Base-by-base conservation (phyloP, 1,284 basidiomycete genomes). In the Apiotrichum sp. region DNA sequence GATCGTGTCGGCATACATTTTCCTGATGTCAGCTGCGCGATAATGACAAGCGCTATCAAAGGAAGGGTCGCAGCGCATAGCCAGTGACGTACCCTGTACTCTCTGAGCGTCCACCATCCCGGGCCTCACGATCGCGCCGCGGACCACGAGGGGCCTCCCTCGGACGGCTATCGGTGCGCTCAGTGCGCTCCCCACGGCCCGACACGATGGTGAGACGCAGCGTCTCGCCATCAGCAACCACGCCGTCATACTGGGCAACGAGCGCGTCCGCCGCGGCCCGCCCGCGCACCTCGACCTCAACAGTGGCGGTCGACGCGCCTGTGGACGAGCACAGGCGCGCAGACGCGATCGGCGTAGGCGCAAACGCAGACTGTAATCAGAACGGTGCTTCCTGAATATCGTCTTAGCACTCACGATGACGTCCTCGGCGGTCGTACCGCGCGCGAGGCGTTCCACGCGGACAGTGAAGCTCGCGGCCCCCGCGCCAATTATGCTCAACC, bases 391-490 rank as follows among this genome's bases (percentile, higher is more conserved):
- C 36, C 13, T 13, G 8, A 38, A 13, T 4, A 34, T 10, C 5
- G 40, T 1, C 13, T n/a, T 39, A 43, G 34, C 39, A 71, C 80
- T 56, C 53, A 84, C 83, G 67, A 84, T 82, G 53, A 92, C 89
- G 68, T 92, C 89, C 36, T 86, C 88, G 29, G 87, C 80, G 3
- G 86, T 89, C 33, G 89, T 92, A 5, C 89, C 89, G 16, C 75
- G 76, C 6, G 86, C 87, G 33, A 92, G 76, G 6, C 86, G 87
- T 8, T 83, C 79, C 13, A 92, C 85, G 65, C 89, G 83, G 0
- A 92, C 84, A 58, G 63, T 63, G 7, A 83, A 83, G 29, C 76
- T 73, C 16, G 78, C 71, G 56, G 87, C 87, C 8, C 89, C 89
- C 72, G 87, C 87, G 72, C 91, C 90, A 16, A 79, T 81, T 34